Percentiles rank a stretch among this genome's conserved stretches.
Evolutionary conservation across 768 basidiomycete genomes (phyloP).

Genomic region (Psilocybe tampanensis): DNA sequence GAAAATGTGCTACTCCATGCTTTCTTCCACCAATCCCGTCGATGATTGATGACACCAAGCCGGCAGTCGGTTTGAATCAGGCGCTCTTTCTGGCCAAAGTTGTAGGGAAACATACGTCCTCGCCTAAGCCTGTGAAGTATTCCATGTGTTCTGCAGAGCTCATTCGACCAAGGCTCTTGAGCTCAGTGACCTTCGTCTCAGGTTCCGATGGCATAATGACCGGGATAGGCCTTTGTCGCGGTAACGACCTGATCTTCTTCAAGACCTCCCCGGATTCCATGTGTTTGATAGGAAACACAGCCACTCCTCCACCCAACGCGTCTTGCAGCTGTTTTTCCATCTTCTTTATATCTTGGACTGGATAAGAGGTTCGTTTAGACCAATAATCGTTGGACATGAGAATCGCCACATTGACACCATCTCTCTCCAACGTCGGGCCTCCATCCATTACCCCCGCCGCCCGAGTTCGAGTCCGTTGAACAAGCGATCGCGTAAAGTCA

Average conservation of each 20-base stretch:
- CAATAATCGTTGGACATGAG: slow-evolving; percentile 16
- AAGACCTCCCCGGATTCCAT: background rate
- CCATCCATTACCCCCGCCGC: background rate
- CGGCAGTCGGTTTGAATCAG: background rate
- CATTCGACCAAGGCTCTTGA: background rate
- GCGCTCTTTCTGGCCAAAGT: background rate
- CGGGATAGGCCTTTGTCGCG: slow-evolving; percentile 1
- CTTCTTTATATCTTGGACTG: slow-evolving; percentile 10
- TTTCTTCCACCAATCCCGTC: too few relatives aligned
- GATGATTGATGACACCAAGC: too few relatives aligned
- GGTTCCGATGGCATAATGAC: background rate
- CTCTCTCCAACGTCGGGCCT: slow-evolving; percentile 2
- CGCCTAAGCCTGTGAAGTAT: background rate
- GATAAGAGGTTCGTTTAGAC: slow-evolving; percentile 13
- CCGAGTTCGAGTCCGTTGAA: background rate
- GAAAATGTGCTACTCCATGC: too few relatives aligned
- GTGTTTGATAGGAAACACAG: slow-evolving; percentile 14
- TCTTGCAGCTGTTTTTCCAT: slow-evolving; percentile 12
- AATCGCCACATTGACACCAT: background rate
- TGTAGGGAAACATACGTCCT: background rate
- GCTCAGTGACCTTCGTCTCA: background rate
- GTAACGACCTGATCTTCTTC: slow-evolving; percentile 1
- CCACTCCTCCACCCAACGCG: slow-evolving; percentile 16
- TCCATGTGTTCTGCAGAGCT: slow-evolving; percentile 1
- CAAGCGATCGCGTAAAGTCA: slow-evolving; percentile 4